These are phyloP conservation scores for Blastomyces emzantsi DNA, from an alignment of 2,329 filamentous ascomycete genomes.

Conservation along the genomic window DNA sequence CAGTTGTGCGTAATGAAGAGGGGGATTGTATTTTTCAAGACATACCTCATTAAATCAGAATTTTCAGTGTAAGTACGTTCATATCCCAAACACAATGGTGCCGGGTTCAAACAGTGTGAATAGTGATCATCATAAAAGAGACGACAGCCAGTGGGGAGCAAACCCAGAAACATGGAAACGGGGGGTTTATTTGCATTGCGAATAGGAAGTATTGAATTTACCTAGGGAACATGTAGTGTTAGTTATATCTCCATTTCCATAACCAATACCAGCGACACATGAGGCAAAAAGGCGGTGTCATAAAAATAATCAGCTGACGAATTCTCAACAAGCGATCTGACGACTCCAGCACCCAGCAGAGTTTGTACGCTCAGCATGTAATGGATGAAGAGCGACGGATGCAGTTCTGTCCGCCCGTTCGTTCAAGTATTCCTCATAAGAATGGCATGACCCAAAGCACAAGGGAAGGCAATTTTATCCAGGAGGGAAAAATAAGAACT, in stretches of 20 bases:
- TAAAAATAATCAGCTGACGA: conserved; percentile 51
- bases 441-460: conserved; percentile 12
- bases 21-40: conserved; percentile 8
- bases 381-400: conserved; percentile 43
- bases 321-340: conserved; percentile 57
- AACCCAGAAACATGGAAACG: conserved; percentile 11
- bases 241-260: conserved; percentile 15
- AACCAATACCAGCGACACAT: neutral
- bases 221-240: conserved; percentile 14
- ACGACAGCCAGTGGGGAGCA: conserved; percentile 25
- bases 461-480: conserved; percentile 16
- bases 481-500: conserved; percentile 10
- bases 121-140: conserved; percentile 56
- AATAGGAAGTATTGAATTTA: conserved; percentile 8
- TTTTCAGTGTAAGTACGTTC: conserved; percentile 54
- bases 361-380: conserved; percentile 55
- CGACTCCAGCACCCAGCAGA: conserved; percentile 44
- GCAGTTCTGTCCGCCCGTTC: conserved; percentile 60
- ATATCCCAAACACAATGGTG: conserved; percentile 45
- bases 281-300: neutral
- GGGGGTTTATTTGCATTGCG: conserved; percentile 11
- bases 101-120: conserved; percentile 61
- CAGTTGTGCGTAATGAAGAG: neutral
- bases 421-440: conserved; percentile 56
- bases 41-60: conserved; percentile 63